Conservation (phyloP, 2,329 filamentous ascomycete species). For the Alternaria angustiovoidea region DNA sequence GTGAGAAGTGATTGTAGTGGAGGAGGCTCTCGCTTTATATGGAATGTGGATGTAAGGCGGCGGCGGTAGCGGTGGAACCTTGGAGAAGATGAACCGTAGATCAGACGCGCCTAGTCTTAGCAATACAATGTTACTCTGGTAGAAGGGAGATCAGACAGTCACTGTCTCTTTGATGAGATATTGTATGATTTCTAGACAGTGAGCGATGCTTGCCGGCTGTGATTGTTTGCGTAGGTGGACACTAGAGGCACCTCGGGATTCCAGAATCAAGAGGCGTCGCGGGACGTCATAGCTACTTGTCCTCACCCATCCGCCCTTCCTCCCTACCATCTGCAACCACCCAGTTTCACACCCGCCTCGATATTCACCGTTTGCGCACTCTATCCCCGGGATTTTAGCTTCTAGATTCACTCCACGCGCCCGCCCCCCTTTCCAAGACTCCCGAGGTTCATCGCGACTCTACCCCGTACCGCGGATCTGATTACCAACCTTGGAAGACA, state of each 20-base stretch:
- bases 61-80: slow-evolving; percentile 22
- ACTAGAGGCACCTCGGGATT: slow-evolving; percentile 12
- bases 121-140: background rate
- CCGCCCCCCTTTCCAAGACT: slow-evolving; percentile 14
- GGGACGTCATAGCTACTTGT: slow-evolving; percentile 28
- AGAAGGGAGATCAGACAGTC: background rate
- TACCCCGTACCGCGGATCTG: slow-evolving; percentile 23
- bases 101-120: slow-evolving; percentile 1
- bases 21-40: slow-evolving; percentile 5
- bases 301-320: slow-evolving; percentile 13
- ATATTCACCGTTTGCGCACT: slow-evolving; percentile 10
- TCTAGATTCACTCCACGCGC: slow-evolving; percentile 6
- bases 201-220: slow-evolving; percentile 3
- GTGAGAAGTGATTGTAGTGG: slow-evolving; percentile 10
- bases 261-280: slow-evolving; percentile 24
- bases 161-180: background rate
- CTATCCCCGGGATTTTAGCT: background rate
- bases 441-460: slow-evolving; percentile 24
- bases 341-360: slow-evolving; percentile 2
- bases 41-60: slow-evolving; percentile 13
- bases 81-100: slow-evolving; percentile 26
- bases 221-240: slow-evolving; percentile 4
- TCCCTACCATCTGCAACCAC: slow-evolving; percentile 19
- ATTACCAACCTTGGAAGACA: slow-evolving; percentile 41
- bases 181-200: background rate